Percentiles rank a stretch among this genome's conserved stretches.
These are phyloP conservation scores for Xylariaceae sp. DNA, from an alignment of 2,329 filamentous ascomycete genomes.

Conservation along the genomic window DNA sequence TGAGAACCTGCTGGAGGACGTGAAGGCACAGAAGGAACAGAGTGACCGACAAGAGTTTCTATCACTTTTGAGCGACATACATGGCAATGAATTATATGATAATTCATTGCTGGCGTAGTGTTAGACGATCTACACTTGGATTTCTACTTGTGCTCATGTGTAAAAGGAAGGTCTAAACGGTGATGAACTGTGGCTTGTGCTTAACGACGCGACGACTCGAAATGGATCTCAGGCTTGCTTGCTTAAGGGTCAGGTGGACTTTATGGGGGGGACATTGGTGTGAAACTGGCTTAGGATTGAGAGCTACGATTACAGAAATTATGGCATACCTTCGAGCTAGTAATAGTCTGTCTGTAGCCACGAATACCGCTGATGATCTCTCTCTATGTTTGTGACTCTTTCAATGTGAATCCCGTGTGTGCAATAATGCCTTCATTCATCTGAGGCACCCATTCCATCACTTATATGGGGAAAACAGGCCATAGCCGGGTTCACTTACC, in stretches of 20 bases:
- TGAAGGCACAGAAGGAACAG: slow-evolving; percentile 34
- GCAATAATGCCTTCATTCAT: not conserved
- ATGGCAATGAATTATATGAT: slow-evolving; percentile 27
- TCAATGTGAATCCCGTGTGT: not conserved
- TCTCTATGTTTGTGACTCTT: no score
- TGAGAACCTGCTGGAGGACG: slow-evolving; percentile 52
- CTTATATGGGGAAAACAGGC: not conserved
- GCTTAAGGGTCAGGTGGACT: not conserved
- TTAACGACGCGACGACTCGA: not conserved
- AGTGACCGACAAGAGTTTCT: slow-evolving; percentile 35
- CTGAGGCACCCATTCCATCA: not conserved
- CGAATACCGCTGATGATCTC: not conserved
- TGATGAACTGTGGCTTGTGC: not conserved
- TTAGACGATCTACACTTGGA: not conserved
- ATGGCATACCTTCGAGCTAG: not conserved
- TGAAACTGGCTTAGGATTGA: not conserved
- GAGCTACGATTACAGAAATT: not conserved
- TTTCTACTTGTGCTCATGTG: not conserved
- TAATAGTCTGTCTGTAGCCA: not conserved
- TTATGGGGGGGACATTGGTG: not conserved
- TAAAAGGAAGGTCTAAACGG: not conserved
- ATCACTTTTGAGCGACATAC: slow-evolving; percentile 38
- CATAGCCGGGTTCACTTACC: not conserved
- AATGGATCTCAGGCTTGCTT: not conserved
- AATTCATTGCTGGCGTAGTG: not conserved